Base-by-base conservation (phyloP, 1,139 yeast species). In the Pichia inconspicua region DNA sequence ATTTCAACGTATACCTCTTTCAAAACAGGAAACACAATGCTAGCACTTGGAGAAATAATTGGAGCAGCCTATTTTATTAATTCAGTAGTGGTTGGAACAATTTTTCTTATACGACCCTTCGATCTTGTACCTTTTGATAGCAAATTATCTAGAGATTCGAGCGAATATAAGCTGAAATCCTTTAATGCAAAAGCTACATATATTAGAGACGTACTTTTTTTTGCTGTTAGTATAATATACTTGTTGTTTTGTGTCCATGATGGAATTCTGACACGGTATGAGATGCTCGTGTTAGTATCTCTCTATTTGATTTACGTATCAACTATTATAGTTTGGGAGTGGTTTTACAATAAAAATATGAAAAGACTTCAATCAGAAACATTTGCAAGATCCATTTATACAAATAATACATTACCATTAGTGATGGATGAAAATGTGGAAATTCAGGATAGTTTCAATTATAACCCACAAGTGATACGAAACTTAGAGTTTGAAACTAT, bases 11-110 rank as follows among this genome's bases (percentile, higher is more conserved):
- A 71, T 52, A 72, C 73, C 38, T 81, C 82, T 0, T 71, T 78
- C 64, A 64, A 63, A 41, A 58, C 74, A 4, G 75, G 70, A 5
- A 70, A 74, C 40, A 71, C 72, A 0, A 70, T 74, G 30, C 65
- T 79, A 56, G 83, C 84, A 0, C 61, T 78, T 7, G 75, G 82
- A 3, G 84, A 79, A 58, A 63, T 78, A 17, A 63, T 76, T 38
- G 84, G 84, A 1, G 80, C 83, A 1, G 75, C 81, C 0, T 69
- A 77, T 35, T 77, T 78, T 54, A 71, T 78, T 35, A 70, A 77
- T 17, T 69, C 80, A 1, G 70, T 77, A 32, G 76, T 78, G 6
- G 66, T 78, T 27, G 84, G 84, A 0, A 54, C 71, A 1, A 73
- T 78, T 59, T 71, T 74, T 0, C 60, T 78, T 2, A 59, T 73